Conservation (phyloP, 2,329 filamentous ascomycete genomes). For the Fusarium humuli region DNA sequence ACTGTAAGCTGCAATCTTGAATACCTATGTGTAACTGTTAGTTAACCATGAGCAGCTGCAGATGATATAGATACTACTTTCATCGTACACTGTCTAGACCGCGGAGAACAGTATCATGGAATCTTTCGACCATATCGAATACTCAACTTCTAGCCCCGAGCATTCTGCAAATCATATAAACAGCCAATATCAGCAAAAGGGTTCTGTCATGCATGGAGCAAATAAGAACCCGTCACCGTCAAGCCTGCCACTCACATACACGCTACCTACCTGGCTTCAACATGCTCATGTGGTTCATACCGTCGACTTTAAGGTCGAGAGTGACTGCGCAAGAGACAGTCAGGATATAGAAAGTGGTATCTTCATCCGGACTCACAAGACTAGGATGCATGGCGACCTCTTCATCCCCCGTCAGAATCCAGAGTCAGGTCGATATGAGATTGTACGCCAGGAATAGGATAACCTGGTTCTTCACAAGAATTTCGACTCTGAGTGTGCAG, state of each 20-base stretch:
- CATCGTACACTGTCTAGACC: not conserved
- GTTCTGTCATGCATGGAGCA: not conserved
- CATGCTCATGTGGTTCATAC: constrained; percentile 25
- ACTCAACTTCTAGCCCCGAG: not conserved
- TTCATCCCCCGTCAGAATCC: constrained; percentile 16
- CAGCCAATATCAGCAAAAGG: not conserved
- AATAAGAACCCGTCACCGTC: not conserved
- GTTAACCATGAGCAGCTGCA: not conserved
- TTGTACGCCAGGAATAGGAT: constrained; percentile 2
- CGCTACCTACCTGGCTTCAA: constrained; percentile 28
- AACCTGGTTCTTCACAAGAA: constrained; percentile 12
- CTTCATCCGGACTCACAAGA: constrained; percentile 26
- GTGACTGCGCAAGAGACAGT: not conserved
- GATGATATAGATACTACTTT: not conserved
- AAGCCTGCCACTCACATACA: not conserved
- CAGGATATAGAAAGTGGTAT: constrained; percentile 27
- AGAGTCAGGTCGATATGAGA: constrained; percentile 11
- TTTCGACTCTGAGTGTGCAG: constrained; percentile 22
- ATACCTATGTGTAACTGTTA: not conserved
- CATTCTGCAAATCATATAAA: not conserved
- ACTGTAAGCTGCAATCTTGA: not conserved
- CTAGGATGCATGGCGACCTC: constrained; percentile 19
- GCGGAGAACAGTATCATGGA: not conserved
- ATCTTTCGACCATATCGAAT: not conserved
- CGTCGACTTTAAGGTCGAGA: constrained; percentile 28